phyloP scores from a whole-genome alignment of 495 filamentous ascomycete species.

The Cercophora sp. region DNA sequence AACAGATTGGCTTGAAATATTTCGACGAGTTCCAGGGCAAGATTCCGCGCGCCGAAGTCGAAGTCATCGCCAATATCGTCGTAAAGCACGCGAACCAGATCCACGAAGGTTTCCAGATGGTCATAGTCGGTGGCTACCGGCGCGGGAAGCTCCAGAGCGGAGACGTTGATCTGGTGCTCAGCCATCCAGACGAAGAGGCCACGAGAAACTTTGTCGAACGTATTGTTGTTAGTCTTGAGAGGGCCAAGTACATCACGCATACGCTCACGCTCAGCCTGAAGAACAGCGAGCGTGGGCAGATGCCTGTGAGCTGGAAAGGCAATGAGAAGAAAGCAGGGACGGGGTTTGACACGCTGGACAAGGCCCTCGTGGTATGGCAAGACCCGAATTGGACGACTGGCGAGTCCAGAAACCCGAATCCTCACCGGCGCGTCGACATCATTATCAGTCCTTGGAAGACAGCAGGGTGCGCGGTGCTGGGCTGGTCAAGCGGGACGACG shows the following conservation, averaged over 20 bases:
- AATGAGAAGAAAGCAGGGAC: slow-evolving; percentile 33
- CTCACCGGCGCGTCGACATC: slow-evolving; percentile 86
- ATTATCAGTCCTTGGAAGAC: slow-evolving; percentile 88
- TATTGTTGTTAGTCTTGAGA: slow-evolving; percentile 66
- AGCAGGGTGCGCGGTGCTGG: slow-evolving; percentile 79
- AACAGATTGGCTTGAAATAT: slow-evolving; percentile 95
- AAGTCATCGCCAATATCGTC: slow-evolving; percentile 60
- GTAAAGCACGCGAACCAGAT: slow-evolving; percentile 56
- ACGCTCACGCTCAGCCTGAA: slow-evolving; percentile 65
- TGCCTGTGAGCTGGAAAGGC: slow-evolving; percentile 53
- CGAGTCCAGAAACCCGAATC: slow-evolving; percentile 59
- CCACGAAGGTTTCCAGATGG: slow-evolving; percentile 57
- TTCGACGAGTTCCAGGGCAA: slow-evolving; percentile 77
- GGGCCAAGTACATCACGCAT: slow-evolving; percentile 70
- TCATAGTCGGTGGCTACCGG: slow-evolving; percentile 81
- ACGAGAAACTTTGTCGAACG: slow-evolving; percentile 64
- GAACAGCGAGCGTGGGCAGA: slow-evolving; percentile 66
- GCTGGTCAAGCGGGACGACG: slow-evolving; percentile 84
- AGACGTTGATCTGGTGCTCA: slow-evolving; percentile 84
- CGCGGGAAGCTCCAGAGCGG: slow-evolving; percentile 70
- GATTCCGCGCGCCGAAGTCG: slow-evolving; percentile 71
- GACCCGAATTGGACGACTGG: slow-evolving; percentile 55
- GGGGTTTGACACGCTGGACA: slow-evolving; percentile 85
- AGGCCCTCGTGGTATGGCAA: slow-evolving; percentile 92
- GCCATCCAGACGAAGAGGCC: slow-evolving; percentile 64